Base-by-base conservation (phyloP, 495 filamentous ascomycete species). In the Endocarpon pusillum region DNA sequence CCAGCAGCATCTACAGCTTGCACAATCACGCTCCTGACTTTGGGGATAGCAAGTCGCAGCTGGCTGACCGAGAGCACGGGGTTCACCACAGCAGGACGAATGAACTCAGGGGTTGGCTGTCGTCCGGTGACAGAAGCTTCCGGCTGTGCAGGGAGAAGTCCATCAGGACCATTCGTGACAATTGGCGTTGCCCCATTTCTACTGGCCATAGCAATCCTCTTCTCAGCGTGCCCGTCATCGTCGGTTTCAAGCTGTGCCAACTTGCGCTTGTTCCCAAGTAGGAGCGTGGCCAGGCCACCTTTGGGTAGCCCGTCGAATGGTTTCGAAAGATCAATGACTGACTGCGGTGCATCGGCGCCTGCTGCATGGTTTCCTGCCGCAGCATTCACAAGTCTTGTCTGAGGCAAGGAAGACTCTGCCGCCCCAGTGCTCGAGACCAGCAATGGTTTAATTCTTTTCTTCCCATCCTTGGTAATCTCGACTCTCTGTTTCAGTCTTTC, bases 401-500 rank as follows among this genome's bases (percentile, higher is more conserved):
- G 79, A 0, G 86, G 86, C n/a, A 93, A 59, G 8, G 83, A 89
- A 1, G 83, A 83, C 42, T 87, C 77, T 11, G 78, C 79, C 4
- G 71, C 76, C 5, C 78, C 81, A 15, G 80, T 66, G 3, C 78
- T 81, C 3, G 89, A 94, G 11, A 99, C 79, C 3, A 99, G 66
- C 44, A 96, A 54, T 4, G 89, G 89, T 2, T 82, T 81, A 35
- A 99, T 84, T 17, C 91, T 71, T 57, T 96, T 99, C 57, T 85
- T 94, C 12, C 89, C 89, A 35, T 99, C 89, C 52, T 96, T 94
- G 1, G 85, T 93, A 32, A 92, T 79, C 12, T 84, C 93, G 5
- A 94, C 82, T 7, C 87, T 75, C 32, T 82, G 73, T 52, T 96
- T 96, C 38, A 94, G 49, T 35, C 73, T 71, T 32, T 83, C 80